Evolutionary conservation across 2,329 filamentous ascomycete species (phyloP).

Genomic region (Aureobasidium sp.): DNA sequence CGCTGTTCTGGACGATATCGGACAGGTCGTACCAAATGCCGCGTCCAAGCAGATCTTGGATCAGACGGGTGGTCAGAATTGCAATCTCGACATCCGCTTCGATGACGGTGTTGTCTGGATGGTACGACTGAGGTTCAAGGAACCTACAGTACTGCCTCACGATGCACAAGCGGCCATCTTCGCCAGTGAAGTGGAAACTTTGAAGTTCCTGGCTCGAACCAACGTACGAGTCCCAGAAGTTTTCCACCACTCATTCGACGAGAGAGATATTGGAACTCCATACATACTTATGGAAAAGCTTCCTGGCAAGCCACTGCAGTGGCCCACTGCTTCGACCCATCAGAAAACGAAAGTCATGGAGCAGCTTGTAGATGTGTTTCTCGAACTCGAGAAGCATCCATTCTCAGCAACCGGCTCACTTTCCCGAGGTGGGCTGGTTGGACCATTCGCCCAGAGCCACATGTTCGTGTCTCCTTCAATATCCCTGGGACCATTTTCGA

Average conservation of each 20-base stretch:
- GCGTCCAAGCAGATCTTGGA: not conserved
- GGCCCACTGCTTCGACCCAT: not conserved
- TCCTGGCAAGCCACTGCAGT: not conserved
- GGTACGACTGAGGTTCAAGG: not conserved
- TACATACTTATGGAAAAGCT: constrained; percentile 10
- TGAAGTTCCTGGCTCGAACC: not conserved
- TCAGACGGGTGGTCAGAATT: constrained; percentile 3
- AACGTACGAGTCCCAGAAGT: not conserved
- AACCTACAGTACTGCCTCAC: not conserved
- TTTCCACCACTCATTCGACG: not conserved
- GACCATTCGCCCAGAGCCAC: not conserved
- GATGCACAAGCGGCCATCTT: not conserved
- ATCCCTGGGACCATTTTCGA: not conserved
- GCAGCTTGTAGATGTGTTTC: not conserved
- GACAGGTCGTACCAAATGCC: not conserved
- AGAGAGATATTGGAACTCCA: not conserved
- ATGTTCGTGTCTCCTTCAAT: not conserved
- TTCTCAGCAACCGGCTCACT: constrained; percentile 2
- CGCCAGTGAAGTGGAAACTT: constrained; percentile 2
- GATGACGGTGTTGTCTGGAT: not conserved
- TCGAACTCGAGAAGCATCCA: not conserved
- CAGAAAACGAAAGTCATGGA: not conserved
- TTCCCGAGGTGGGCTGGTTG: not conserved
- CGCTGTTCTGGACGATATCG: not conserved
- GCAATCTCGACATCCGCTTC: not conserved